Evolutionary conservation across 2,329 filamentous ascomycete genomes (phyloP), one percentile per base, ranked within the genome.

Genomic region (Raffaelea arxii): DNA sequence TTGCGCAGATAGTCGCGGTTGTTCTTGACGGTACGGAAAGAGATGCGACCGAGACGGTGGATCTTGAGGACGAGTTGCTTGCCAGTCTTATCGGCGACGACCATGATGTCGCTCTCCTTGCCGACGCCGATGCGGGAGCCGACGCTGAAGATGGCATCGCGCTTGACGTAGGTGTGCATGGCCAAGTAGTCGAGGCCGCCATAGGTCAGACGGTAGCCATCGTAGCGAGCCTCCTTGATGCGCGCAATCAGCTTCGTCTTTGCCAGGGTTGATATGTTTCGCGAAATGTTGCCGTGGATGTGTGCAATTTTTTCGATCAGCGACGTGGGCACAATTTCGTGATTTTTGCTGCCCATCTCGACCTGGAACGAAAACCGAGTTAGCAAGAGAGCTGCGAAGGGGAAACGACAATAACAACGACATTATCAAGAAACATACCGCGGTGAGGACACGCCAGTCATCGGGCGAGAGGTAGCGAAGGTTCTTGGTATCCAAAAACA

Each of bases 101-200:
- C 83, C 65, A 94, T 86, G 60, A 98, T 97, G 61, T 98, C 92
- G 56, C 87, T 94, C 68, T 98, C 92, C 65, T 98, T 98, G 46
- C 92, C 92, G 3, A 97, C 90, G 41, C 94, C 92, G 54, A 98
- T 87, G 59, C 94, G 86, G 64, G 85, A 92, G 45, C 92, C 92
- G 4, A 97, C 87, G 55, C 86, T 94, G 75, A 94, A 97, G 36
- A 97, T 77, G 47, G 77, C 78, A 56, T 84, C 83, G 53, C 80
- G 75, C 57, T 86, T 84, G 48, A 90, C 83, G 63, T 97, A 84
- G 1, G 88, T 82, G 67, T 97, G 89, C 46, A 98, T 75, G 16
- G 92, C 88, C n/a, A 98, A 81, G 65, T 98, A 98, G 69, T 98
- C 92, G 41, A 97, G 80, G 2, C 92, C 92, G 57, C 92, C 92